Conservation (phyloP, 192 early-diverging fungal species). For the Coemansia sp. region DNA sequence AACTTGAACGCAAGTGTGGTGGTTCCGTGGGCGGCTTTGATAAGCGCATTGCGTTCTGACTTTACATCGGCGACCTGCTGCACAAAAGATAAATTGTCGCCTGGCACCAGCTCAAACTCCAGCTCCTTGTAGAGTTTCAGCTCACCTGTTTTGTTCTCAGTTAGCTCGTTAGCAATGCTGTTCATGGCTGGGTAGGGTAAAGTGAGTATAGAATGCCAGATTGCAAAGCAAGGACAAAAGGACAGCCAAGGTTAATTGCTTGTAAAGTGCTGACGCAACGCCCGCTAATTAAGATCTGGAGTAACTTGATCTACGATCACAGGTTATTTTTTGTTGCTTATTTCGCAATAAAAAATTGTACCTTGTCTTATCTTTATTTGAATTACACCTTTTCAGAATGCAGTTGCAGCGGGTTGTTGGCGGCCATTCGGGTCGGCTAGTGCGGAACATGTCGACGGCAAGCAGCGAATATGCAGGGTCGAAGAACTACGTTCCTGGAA, state of each 20-base stretch:
- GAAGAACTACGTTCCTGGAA: conserved; percentile 41
- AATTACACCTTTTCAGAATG: conserved; percentile 2
- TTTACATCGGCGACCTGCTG: conserved; percentile 75
- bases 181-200: conserved; percentile 26
- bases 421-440: neutral
- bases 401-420: conserved; percentile 4
- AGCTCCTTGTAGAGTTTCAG: conserved; percentile 18
- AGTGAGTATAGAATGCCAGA: neutral
- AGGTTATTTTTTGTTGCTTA: neutral
- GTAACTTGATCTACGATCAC: neutral
- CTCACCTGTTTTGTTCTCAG: conserved; percentile 16
- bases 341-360: neutral
- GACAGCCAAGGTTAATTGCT: neutral
- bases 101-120: conserved; percentile 37
- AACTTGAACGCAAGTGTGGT: conserved; percentile 99
- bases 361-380: neutral
- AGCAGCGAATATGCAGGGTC: conserved; percentile 30
- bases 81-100: conserved; percentile 75
- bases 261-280: conserved; percentile 1
- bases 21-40: conserved; percentile 95
- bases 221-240: neutral
- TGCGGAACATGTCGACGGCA: conserved; percentile 1
- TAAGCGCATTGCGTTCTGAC: conserved; percentile 72
- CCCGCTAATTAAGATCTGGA: neutral
- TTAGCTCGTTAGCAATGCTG: conserved; percentile 36